Evolutionary conservation across 768 basidiomycete genomes (phyloP).

Genomic region (Agaricus blazei): DNA sequence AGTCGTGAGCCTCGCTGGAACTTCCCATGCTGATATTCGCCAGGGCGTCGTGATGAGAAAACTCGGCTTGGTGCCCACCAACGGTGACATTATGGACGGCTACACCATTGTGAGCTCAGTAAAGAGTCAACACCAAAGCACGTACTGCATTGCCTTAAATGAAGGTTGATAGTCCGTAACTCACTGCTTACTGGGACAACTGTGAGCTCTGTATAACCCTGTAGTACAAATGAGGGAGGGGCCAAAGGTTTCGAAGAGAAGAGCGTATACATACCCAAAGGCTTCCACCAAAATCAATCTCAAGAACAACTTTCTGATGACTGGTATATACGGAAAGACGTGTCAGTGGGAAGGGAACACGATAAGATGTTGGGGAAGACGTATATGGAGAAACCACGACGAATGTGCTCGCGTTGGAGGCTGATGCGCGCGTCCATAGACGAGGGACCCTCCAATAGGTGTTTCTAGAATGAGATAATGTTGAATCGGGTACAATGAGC

Average conservation of each 20-base stretch:
- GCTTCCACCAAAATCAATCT: constrained; percentile 87
- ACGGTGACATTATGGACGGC: constrained; percentile 74
- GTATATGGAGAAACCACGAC: constrained; percentile 89
- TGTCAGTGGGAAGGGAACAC: constrained; percentile 31
- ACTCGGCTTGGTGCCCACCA: constrained; percentile 67
- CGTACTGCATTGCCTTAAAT: constrained; percentile 86
- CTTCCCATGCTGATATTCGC: constrained; percentile 54
- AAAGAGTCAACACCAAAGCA: constrained; percentile 11
- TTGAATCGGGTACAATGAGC: not conserved
- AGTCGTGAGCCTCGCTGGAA: constrained; percentile 58
- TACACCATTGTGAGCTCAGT: constrained; percentile 25
- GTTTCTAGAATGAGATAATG: not conserved
- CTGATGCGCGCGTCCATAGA: constrained; percentile 46
- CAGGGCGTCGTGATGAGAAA: constrained; percentile 73
- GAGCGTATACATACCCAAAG: constrained; percentile 58
- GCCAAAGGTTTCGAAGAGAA: constrained; percentile 3
- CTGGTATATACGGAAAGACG: constrained; percentile 60
- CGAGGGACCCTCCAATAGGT: constrained; percentile 22
- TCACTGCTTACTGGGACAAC: constrained; percentile 76
- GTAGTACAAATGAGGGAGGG: constrained; percentile 17
- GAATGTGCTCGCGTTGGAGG: constrained; percentile 74
- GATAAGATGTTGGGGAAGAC: constrained; percentile 35
- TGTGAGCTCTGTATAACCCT: constrained; percentile 95
- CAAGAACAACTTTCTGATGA: constrained; percentile 93
- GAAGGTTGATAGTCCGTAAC: constrained; percentile 79